phyloP scores from a whole-genome alignment of 768 basidiomycete genomes.

The Neoboletus subvelutipes region DNA sequence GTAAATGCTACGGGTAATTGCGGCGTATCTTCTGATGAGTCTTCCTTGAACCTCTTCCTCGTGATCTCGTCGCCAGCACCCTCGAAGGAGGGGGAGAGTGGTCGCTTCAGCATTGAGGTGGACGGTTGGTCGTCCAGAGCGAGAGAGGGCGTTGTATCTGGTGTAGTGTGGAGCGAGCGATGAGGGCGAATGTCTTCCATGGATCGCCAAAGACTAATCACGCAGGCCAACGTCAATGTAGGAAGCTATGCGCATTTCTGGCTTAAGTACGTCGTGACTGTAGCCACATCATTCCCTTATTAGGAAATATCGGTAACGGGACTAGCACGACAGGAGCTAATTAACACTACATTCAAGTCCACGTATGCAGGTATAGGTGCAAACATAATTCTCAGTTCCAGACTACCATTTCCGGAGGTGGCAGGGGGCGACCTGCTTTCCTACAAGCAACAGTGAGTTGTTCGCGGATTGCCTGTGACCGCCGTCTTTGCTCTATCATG shows the following conservation, averaged over 20 bases:
- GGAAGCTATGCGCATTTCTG: constrained; percentile 15
- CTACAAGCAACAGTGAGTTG: constrained; percentile 47
- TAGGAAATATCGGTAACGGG: constrained; percentile 18
- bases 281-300: constrained; percentile 28
- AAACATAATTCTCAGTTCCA: background rate
- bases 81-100: constrained; percentile 60
- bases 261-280: constrained; percentile 22
- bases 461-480: constrained; percentile 47
- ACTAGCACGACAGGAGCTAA: background rate
- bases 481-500: constrained; percentile 48
- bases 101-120: constrained; percentile 49
- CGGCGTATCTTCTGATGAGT: constrained; percentile 23
- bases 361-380: background rate
- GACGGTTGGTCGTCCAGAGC: constrained; percentile 17
- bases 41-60: constrained; percentile 63
- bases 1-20: constrained; percentile 15
- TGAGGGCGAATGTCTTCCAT: constrained; percentile 18
- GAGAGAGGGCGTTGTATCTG: constrained; percentile 5
- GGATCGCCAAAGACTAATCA: constrained; percentile 13
- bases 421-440: constrained; percentile 45
- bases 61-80: constrained; percentile 44
- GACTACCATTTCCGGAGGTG: constrained; percentile 23
- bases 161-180: background rate
- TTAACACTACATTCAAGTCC: background rate
- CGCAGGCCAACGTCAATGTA: constrained; percentile 19